A percentile compares a stretch with the other conserved stretches of the same genome.
Conservation (phyloP, 179 eudicot species). For the Drosera spatulata region DNA sequence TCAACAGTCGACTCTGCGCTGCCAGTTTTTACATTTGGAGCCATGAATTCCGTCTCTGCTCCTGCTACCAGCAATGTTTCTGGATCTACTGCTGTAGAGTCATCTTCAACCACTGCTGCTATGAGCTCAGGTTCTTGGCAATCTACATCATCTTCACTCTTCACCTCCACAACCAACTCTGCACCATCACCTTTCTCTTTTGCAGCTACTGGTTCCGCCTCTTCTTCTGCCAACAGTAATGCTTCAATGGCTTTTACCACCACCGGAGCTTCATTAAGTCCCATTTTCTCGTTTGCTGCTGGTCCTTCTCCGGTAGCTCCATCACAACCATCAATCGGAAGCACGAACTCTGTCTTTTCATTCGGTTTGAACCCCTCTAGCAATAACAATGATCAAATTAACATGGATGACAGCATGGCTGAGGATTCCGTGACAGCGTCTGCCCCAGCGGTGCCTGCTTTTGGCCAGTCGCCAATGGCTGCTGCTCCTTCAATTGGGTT, state of each 20-base stretch:
- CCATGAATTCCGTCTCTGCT: conserved; percentile 19
- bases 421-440: conserved; percentile 54
- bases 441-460: conserved; percentile 18
- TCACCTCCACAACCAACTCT: conserved; percentile 13
- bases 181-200: conserved; percentile 20
- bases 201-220: conserved; percentile 26
- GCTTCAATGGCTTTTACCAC: conserved; percentile 10
- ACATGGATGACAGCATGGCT: conserved; percentile 60
- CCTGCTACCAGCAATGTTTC: conserved; percentile 18
- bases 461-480: conserved; percentile 26
- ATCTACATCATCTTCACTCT: conserved; percentile 17
- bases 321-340: conserved; percentile 31
- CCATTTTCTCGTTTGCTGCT: conserved; percentile 7
- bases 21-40: conserved; percentile 17
- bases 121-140: conserved; percentile 22
- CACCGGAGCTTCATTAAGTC: conserved; percentile 7
- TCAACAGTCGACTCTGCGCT: conserved; percentile 19
- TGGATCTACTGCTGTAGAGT: conserved; percentile 14
- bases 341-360: conserved; percentile 19
- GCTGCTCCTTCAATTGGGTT: conserved; percentile 30
- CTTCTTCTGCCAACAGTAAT: conserved; percentile 16
- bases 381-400: conserved; percentile 43
- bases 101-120: conserved; percentile 3
- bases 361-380: conserved; percentile 17
- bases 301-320: conserved; percentile 14